These are phyloP conservation scores for Eleusine indica DNA, from an alignment of 176 grass and related monocot species.

Conservation along the genomic window DNA sequence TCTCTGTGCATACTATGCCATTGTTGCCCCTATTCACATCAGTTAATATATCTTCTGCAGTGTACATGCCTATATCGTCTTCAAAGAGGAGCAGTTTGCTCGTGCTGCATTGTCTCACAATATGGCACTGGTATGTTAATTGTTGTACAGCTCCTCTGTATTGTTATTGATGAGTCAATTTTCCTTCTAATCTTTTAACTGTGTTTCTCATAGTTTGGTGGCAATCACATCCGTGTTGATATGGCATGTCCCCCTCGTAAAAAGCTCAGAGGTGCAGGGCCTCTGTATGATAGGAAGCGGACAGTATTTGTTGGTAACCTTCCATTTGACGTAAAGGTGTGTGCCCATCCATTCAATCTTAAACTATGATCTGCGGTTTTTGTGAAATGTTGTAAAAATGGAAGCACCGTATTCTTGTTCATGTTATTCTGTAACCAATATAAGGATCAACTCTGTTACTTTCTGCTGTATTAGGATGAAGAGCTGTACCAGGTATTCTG, in stretches of 20 bases:
- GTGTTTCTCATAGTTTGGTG: slow-evolving; percentile 59
- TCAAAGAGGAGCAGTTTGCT: slow-evolving; percentile 76
- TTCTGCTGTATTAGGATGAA: slow-evolving; percentile 74
- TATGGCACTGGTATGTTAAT: slow-evolving; percentile 67
- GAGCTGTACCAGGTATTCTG: slow-evolving; percentile 89
- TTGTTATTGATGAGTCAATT: not conserved
- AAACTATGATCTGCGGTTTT: slow-evolving; percentile 11
- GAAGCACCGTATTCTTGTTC: not conserved
- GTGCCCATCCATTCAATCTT: slow-evolving; percentile 8
- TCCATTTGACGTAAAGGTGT: slow-evolving; percentile 95
- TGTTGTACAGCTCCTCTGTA: slow-evolving; percentile 8
- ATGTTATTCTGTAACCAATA: not conserved
- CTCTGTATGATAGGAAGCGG: slow-evolving; percentile 91
- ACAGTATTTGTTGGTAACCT: slow-evolving; percentile 96
- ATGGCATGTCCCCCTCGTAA: slow-evolving; percentile 90
- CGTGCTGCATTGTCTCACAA: slow-evolving; percentile 71
- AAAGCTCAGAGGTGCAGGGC: slow-evolving; percentile 71
- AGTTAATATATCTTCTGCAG: slow-evolving; percentile 46
- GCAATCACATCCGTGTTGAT: slow-evolving; percentile 92
- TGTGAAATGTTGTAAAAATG: not conserved
- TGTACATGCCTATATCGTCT: slow-evolving; percentile 96
- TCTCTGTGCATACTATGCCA: slow-evolving; percentile 9
- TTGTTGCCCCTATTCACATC: slow-evolving; percentile 16
- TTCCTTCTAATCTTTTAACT: slow-evolving; percentile 31
- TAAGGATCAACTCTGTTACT: slow-evolving; percentile 25